Percentiles rank a stretch among this genome's conserved stretches.
Conservation (phyloP, 2,329 filamentous ascomycete species). For the Claviceps africana region DNA sequence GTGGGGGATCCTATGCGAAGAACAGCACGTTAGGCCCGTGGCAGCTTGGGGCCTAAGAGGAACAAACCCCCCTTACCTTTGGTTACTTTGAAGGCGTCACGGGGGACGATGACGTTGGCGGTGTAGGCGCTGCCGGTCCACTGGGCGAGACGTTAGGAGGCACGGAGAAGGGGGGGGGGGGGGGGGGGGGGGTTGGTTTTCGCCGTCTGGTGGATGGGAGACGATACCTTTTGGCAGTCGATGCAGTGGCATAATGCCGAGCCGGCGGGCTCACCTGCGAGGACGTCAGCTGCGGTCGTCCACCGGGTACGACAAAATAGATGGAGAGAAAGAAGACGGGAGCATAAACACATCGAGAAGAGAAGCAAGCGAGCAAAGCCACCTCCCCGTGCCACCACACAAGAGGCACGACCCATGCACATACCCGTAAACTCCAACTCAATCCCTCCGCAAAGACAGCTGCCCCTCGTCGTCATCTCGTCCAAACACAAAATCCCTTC, state of each 20-base stretch:
- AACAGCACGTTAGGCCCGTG: no score
- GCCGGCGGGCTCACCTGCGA: conserved; percentile 23
- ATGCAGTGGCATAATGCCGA: conserved; percentile 38
- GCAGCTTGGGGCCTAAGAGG: no score
- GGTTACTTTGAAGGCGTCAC: conserved; percentile 31
- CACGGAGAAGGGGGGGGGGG: no score
- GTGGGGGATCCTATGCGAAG: conserved; percentile 27
- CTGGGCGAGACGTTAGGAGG: conserved; percentile 14
- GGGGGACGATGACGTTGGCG: conserved; percentile 36
- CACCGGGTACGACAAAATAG: background rate
- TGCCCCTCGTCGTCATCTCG: conserved; percentile 14
- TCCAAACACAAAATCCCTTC: no score
- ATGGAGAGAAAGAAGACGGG: background rate
- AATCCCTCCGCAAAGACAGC: conserved; percentile 24
- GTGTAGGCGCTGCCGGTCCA: conserved; percentile 41
- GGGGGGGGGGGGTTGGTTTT: no score
- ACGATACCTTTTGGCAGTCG: conserved; percentile 38
- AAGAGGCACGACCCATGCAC: no score
- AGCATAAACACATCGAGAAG: background rate
- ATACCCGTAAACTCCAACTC: conserved; percentile 20
- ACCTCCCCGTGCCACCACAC: background rate
- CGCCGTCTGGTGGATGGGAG: no score
- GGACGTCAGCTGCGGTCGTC: background rate
- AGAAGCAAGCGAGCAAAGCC: background rate
- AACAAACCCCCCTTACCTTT: no score